Percentiles rank a stretch among this genome's conserved stretches.
Evolutionary conservation across 192 early-diverging fungal genomes (phyloP).

Genomic region (Phycomyces blakesleeanus): DNA sequence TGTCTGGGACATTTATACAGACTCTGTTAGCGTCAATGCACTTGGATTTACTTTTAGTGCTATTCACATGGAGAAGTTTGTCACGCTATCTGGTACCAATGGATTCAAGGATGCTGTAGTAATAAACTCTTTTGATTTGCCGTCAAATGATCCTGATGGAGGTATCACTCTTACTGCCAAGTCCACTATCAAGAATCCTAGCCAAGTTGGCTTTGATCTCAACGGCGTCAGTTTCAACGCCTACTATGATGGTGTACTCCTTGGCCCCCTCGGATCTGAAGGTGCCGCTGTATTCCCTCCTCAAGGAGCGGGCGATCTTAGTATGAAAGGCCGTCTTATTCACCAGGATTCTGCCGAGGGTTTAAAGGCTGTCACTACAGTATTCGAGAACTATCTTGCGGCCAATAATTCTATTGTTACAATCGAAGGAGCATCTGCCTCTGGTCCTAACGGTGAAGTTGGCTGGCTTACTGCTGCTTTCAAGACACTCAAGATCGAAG

Average conservation of each 20-base stretch:
- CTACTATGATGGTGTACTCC: constrained; percentile 33
- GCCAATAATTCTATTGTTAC: constrained; percentile 33
- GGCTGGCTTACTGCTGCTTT: constrained; percentile 43
- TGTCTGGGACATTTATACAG: constrained; percentile 42
- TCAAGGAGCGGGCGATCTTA: constrained; percentile 30
- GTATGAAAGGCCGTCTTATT: constrained; percentile 48
- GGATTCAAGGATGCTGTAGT: constrained; percentile 43
- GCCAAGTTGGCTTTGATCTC: constrained; percentile 47
- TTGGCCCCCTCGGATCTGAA: constrained; percentile 52
- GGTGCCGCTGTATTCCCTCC: constrained; percentile 28
- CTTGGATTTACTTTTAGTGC: constrained; percentile 47
- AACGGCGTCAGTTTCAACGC: constrained; percentile 44
- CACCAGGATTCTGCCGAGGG: constrained; percentile 44
- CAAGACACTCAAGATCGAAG: constrained; percentile 36
- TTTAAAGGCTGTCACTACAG: constrained; percentile 38
- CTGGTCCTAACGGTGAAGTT: constrained; percentile 34
- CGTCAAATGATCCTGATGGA: constrained; percentile 52
- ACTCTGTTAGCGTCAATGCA: constrained; percentile 47
- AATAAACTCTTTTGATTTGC: constrained; percentile 49
- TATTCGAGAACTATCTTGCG: constrained; percentile 50
- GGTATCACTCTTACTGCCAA: constrained; percentile 60
- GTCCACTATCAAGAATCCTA: constrained; percentile 62
- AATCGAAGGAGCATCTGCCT: constrained; percentile 24
- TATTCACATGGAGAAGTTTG: constrained; percentile 48
- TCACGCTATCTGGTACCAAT: constrained; percentile 44